A percentile compares a stretch with the other conserved stretches of the same genome.
These are phyloP conservation scores for Populus pruinosa DNA, from an alignment of 345 rosid species.

Conservation along the genomic window DNA sequence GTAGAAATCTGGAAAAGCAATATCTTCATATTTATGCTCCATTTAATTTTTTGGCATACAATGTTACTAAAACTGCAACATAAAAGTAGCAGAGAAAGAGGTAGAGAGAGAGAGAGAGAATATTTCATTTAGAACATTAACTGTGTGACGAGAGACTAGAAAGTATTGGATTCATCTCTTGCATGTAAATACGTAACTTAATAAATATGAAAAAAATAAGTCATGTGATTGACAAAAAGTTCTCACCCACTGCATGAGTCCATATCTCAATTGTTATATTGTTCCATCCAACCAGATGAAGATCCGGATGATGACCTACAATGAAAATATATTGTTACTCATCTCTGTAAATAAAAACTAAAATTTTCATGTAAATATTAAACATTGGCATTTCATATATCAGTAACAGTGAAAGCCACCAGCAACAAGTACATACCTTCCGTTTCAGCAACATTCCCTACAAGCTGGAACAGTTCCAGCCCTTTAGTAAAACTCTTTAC, in stretches of 20 bases:
- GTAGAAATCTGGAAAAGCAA: not conserved
- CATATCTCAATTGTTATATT: constrained; percentile 84
- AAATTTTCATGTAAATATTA: not conserved
- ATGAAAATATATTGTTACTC: constrained; percentile 13
- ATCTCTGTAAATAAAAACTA: not conserved
- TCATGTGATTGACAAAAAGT: not conserved
- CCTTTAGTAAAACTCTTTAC: constrained; percentile 83
- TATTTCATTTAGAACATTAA: not conserved
- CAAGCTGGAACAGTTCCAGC: constrained; percentile 68
- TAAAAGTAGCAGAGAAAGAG: no score
- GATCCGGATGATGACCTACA: constrained; percentile 98
- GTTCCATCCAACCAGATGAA: constrained; percentile 98
- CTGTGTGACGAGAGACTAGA: not conserved
- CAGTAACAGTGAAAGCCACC: not conserved
- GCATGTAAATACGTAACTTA: not conserved
- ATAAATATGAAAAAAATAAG: not conserved
- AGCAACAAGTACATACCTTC: constrained; percentile 47
- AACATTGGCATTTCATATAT: not conserved
- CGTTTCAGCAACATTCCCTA: constrained; percentile 77
- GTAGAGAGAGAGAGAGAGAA: no score
- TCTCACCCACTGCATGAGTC: constrained; percentile 89
- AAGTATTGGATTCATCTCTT: not conserved
- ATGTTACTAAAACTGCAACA: not conserved
- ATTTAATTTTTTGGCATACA: not conserved
- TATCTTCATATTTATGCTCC: not conserved